Percentiles rank a stretch among this genome's conserved stretches.
Evolutionary conservation across 768 basidiomycete species (phyloP).

Genomic region (Neoboletus magnificus): DNA sequence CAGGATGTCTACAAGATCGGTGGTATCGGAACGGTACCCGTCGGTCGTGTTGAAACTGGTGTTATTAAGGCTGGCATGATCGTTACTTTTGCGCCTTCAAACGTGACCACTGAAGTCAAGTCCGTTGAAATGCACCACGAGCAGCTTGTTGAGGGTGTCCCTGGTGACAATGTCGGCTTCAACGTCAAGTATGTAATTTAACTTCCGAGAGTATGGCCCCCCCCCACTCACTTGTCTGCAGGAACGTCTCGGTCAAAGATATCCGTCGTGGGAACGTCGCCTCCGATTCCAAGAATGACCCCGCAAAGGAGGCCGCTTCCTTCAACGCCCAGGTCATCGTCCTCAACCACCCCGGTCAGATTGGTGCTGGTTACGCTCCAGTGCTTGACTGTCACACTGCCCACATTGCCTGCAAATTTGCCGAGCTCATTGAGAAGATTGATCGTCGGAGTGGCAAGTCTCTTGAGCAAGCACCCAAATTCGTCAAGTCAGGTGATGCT

Average conservation of each 20-base stretch:
- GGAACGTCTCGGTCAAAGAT: constrained; percentile 99
- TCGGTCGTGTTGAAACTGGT: constrained; percentile 99
- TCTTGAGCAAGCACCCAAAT: constrained; percentile 86
- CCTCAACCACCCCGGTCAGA: constrained; percentile 99
- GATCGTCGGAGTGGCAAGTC: constrained; percentile 97
- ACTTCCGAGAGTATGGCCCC: not conserved
- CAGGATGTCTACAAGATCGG: constrained; percentile 99
- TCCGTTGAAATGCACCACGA: constrained; percentile 99
- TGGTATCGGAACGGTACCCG: constrained; percentile 99
- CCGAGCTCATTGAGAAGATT: constrained; percentile 98
- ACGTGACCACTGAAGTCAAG: constrained; percentile 99
- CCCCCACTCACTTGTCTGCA: constrained; percentile 29
- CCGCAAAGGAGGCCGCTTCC: constrained; percentile 97
- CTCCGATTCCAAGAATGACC: constrained; percentile 99
- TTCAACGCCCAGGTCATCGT: constrained; percentile 99
- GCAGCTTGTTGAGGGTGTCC: constrained; percentile 89
- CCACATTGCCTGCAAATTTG: constrained; percentile 99
- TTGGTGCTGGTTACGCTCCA: constrained; percentile 97
- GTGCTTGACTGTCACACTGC: constrained; percentile 99
- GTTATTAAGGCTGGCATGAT: constrained; percentile 99
- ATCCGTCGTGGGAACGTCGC: constrained; percentile 99
- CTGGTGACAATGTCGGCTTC: constrained; percentile 99
- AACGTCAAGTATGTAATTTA: constrained; percentile 81
- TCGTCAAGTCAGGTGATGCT: constrained; percentile 99
- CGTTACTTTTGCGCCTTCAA: constrained; percentile 92